Conservation (phyloP, 1,284 basidiomycete species). For the Chalciporus piperatoides region DNA sequence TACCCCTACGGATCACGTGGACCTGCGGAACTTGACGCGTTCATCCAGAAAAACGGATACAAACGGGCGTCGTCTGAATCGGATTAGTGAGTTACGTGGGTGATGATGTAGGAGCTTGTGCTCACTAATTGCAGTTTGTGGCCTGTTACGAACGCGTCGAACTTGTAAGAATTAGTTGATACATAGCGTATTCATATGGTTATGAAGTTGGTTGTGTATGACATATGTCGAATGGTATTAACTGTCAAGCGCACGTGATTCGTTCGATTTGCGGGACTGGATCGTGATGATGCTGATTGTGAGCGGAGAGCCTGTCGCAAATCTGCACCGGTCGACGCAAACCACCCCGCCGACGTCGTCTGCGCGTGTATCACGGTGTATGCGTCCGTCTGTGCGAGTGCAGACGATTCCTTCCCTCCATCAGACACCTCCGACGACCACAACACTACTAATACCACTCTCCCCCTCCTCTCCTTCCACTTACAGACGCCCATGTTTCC, state of each 20-base stretch:
- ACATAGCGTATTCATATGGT: background rate
- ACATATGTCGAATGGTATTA: background rate
- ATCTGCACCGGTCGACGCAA: background rate
- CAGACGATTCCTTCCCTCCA: slow-evolving; percentile 21
- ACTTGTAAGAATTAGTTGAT: slow-evolving; percentile 14
- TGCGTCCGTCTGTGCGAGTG: slow-evolving; percentile 12
- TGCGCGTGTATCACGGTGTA: slow-evolving; percentile 1
- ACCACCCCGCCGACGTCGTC: slow-evolving; percentile 29
- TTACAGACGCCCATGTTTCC: slow-evolving; percentile 18
- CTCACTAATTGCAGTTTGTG: slow-evolving; percentile 20
- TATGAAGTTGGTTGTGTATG: background rate
- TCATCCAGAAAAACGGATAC: slow-evolving; percentile 77
- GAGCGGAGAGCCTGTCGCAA: background rate
- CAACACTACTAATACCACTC: slow-evolving; percentile 18
- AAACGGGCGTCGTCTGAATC: slow-evolving; percentile 50
- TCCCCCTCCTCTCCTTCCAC: background rate
- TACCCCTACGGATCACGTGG: slow-evolving; percentile 94
- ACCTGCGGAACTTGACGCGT: slow-evolving; percentile 78
- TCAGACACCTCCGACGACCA: slow-evolving; percentile 7
- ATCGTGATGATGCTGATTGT: slow-evolving; percentile 26
- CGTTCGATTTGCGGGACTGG: slow-evolving; percentile 25
- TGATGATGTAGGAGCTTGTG: background rate
- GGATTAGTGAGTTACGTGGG: slow-evolving; percentile 65
- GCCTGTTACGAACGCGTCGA: slow-evolving; percentile 27
- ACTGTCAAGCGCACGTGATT: slow-evolving; percentile 26